Evolutionary conservation across 2,329 filamentous ascomycete genomes (phyloP).

Genomic region (Hypoxylon sp.): DNA sequence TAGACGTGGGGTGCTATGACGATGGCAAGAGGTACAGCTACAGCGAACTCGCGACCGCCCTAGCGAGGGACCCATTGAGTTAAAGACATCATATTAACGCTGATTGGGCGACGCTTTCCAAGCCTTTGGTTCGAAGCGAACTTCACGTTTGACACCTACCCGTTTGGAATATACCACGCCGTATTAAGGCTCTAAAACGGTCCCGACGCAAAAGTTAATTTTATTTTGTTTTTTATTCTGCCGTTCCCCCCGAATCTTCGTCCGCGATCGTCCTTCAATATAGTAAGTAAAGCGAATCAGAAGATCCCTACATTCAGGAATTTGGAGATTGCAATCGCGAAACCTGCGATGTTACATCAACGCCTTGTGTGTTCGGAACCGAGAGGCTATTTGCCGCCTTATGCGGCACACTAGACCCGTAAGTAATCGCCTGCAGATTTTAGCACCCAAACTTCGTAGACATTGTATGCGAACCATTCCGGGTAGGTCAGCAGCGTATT

Average conservation of each 20-base stretch:
- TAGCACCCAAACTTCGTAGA: slow-evolving; percentile 35
- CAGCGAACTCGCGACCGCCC: slow-evolving; percentile 12
- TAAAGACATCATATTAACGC: slow-evolving; percentile 14
- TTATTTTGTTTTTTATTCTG: slow-evolving; percentile 5
- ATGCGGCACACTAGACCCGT: slow-evolving; percentile 35
- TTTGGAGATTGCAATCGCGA: slow-evolving; percentile 28
- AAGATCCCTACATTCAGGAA: slow-evolving; percentile 21
- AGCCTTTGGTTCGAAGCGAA: slow-evolving; percentile 30
- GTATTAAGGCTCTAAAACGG: slow-evolving; percentile 32
- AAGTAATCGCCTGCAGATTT: slow-evolving; percentile 41
- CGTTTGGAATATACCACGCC: slow-evolving; percentile 35
- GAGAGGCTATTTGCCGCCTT: slow-evolving; percentile 31
- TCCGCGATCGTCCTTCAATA: slow-evolving; percentile 16
- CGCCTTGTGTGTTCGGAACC: slow-evolving; percentile 33
- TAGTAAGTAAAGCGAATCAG: neutral
- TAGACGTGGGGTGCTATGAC: slow-evolving; percentile 31
- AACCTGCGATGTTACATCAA: slow-evolving; percentile 33
- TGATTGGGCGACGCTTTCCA: slow-evolving; percentile 40
- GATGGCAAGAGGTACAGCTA: slow-evolving; percentile 7
- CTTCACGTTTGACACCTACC: slow-evolving; percentile 36
- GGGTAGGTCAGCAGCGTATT: slow-evolving; percentile 31
- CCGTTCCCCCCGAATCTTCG: neutral
- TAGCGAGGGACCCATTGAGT: slow-evolving; percentile 27
- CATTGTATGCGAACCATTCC: slow-evolving; percentile 30
- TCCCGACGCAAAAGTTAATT: slow-evolving; percentile 3